A percentile compares a stretch with the other conserved stretches of the same genome.
Evolutionary conservation across 768 basidiomycete species (phyloP).

Genomic region (Gautieria morchelliformis): DNA sequence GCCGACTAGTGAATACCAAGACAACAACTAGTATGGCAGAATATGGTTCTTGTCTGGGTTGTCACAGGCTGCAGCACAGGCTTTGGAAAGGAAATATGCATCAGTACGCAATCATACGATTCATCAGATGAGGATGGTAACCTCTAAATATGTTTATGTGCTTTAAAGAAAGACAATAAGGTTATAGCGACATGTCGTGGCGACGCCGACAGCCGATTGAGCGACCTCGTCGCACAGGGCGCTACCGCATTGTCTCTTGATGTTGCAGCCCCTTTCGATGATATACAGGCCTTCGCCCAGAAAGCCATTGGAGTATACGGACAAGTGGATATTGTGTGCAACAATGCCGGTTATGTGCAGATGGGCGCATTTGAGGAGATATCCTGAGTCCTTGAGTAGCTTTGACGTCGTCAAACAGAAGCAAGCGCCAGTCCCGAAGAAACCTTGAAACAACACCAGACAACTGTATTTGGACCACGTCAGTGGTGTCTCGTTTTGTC

Average conservation of each 20-base stretch:
- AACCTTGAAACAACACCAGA: not conserved
- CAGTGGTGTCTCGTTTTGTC: not conserved
- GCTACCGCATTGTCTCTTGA: conserved; percentile 15
- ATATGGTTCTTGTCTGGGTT: not conserved
- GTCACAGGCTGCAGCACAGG: not conserved
- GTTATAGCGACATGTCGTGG: conserved; percentile 2
- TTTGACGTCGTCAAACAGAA: not conserved
- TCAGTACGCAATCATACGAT: not conserved
- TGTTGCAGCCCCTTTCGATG: conserved; percentile 14
- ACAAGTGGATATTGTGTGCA: conserved; percentile 13
- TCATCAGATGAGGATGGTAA: not conserved
- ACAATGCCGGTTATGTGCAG: conserved; percentile 11
- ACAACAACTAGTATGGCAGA: not conserved
- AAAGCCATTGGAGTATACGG: conserved; percentile 24
- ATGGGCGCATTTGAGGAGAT: not conserved
- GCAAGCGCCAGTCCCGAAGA: not conserved
- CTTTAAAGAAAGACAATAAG: not conserved
- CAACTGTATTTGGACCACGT: conserved; percentile 1
- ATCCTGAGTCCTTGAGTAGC: not conserved
- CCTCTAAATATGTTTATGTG: not conserved
- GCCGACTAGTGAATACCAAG: no score
- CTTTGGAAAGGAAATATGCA: not conserved
- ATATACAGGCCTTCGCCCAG: conserved; percentile 20
- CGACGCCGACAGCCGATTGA: not conserved
- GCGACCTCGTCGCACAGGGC: not conserved